phyloP scores from a whole-genome alignment of 208 protist genomes.

The Leishmania tarentolae region DNA sequence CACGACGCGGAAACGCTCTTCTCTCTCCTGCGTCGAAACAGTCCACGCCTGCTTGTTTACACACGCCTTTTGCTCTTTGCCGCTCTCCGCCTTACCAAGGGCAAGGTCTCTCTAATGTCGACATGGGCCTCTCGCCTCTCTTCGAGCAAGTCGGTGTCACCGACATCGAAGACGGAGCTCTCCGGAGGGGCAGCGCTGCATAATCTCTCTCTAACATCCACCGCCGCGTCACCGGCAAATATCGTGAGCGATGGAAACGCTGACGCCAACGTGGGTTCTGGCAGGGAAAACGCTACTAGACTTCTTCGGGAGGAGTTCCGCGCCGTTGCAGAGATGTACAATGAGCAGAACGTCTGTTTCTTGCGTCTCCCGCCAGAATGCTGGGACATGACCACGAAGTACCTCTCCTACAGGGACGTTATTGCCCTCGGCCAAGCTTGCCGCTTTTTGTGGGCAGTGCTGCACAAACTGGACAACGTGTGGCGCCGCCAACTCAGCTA shows the following conservation, averaged over 20 bases:
- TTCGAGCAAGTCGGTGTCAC: conserved; percentile 12
- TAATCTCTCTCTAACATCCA: background rate
- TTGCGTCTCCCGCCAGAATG: conserved; percentile 46
- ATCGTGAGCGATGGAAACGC: background rate
- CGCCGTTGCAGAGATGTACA: conserved; percentile 29
- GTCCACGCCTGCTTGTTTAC: background rate
- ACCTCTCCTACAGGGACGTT: conserved; percentile 48
- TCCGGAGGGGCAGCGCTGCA: background rate
- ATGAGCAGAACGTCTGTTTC: conserved; percentile 24
- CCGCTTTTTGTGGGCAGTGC: conserved; percentile 37
- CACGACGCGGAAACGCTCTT: background rate
- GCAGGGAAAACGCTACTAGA: background rate
- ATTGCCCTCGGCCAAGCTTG: conserved; percentile 56
- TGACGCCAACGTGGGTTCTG: background rate
- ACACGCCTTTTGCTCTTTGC: background rate
- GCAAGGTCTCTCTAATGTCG: conserved; percentile 16
- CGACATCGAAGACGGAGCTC: background rate
- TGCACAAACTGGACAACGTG: conserved; percentile 59
- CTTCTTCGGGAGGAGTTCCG: conserved; percentile 34
- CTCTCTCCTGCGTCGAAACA: background rate
- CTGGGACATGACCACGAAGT: conserved; percentile 49
- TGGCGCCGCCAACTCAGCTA: conserved; percentile 72
- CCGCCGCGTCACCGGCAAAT: background rate
- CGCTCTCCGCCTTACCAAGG: background rate
- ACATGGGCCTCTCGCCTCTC: conserved; percentile 44